Evolutionary conservation across 345 rosid genomes (phyloP).

Genomic region (Arabidopsis suecica): DNA sequence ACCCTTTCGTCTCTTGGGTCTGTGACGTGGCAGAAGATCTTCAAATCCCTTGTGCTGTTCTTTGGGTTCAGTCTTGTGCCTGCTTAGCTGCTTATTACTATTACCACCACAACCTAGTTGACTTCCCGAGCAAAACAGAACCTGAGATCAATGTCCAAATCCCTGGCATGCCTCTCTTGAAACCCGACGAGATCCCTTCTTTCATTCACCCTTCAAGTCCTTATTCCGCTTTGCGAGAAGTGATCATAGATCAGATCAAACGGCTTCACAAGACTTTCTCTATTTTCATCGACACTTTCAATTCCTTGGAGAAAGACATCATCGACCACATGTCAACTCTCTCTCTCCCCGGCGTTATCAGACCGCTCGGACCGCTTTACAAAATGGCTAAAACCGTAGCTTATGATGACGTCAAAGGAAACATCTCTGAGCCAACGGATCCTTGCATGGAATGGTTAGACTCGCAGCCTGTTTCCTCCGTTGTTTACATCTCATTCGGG

Average conservation of each 20-base stretch:
- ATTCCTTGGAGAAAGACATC: slow-evolving; percentile 72
- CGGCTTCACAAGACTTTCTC: slow-evolving; percentile 70
- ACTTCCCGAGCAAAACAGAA: slow-evolving; percentile 61
- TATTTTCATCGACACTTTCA: slow-evolving; percentile 72
- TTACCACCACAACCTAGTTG: slow-evolving; percentile 53
- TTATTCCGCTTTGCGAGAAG: slow-evolving; percentile 48
- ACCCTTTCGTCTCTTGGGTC: slow-evolving; percentile 89
- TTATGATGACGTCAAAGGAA: slow-evolving; percentile 49
- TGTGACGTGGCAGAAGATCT: slow-evolving; percentile 74
- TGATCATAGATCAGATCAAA: slow-evolving; percentile 65
- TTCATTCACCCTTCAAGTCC: slow-evolving; percentile 71
- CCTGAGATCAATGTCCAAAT: slow-evolving; percentile 68
- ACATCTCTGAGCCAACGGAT: slow-evolving; percentile 57
- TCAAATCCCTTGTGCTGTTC: slow-evolving; percentile 79
- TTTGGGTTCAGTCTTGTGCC: slow-evolving; percentile 94
- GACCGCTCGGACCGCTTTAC: slow-evolving; percentile 66
- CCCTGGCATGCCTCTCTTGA: slow-evolving; percentile 72
- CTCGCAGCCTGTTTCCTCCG: slow-evolving; percentile 62
- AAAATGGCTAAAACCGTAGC: slow-evolving; percentile 40
- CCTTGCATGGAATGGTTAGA: slow-evolving; percentile 84
- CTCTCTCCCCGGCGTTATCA: slow-evolving; percentile 46
- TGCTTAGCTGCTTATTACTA: slow-evolving; percentile 74
- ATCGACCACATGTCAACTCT: slow-evolving; percentile 66
- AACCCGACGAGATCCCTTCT: slow-evolving; percentile 80
- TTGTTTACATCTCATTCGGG: slow-evolving; percentile 90